Percentiles rank a stretch among this genome's conserved stretches.
Conservation (phyloP, 1,284 basidiomycete species). For the Mycena sp. region DNA sequence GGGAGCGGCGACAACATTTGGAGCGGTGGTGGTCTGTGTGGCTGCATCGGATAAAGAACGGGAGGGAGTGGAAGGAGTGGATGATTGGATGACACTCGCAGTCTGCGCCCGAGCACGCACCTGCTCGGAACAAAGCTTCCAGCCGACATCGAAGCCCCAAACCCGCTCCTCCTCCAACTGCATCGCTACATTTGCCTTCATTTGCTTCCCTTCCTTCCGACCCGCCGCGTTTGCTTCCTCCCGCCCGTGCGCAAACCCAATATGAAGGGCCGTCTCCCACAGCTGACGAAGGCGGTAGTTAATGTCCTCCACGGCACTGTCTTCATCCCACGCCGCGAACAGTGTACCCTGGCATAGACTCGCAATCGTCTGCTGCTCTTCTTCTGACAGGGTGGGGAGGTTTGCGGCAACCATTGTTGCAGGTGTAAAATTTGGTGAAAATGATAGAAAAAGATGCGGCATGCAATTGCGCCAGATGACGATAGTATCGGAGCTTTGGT, state of each 20-base stretch:
- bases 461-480: no score
- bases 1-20: neutral
- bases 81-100: neutral
- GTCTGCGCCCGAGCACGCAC: neutral
- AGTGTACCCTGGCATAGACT: neutral
- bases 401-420: neutral
- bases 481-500: no score
- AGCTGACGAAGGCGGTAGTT: neutral
- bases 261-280: neutral
- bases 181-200: no score
- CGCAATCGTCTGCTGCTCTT: neutral
- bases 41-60: neutral
- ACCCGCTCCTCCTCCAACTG: slow-evolving; percentile 7
- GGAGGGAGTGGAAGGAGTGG: neutral
- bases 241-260: neutral
- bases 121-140: slow-evolving; percentile 1
- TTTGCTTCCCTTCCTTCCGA: neutral
- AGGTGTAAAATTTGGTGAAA: no score
- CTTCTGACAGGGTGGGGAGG: neutral
- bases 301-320: neutral
- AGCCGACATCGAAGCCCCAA: slow-evolving; percentile 11
- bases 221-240: neutral
- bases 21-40: neutral
- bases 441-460: no score
- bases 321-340: neutral